These are phyloP conservation scores for Cystobasidium tubakii DNA, from an alignment of 768 basidiomycete genomes.

Conservation along the genomic window DNA sequence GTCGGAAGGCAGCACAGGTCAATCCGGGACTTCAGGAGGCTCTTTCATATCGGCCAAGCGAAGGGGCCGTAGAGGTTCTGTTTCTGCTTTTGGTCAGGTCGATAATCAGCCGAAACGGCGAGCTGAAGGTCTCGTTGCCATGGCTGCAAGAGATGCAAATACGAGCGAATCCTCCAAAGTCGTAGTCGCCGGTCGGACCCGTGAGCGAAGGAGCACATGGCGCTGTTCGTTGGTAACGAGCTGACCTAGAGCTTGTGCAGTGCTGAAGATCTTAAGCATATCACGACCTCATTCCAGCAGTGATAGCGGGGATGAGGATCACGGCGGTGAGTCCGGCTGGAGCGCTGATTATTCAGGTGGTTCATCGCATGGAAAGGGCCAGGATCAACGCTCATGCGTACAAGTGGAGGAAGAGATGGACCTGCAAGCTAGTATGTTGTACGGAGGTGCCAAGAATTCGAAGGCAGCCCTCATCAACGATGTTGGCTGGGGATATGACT, in stretches of 20 bases:
- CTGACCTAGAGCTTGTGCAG: background rate
- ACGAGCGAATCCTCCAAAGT: conserved; percentile 13
- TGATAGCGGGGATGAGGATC: background rate
- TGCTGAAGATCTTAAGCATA: conserved; percentile 22
- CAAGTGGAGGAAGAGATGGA: conserved; percentile 19
- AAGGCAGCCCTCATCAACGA: conserved; percentile 31
- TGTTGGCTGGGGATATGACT: conserved; percentile 30
- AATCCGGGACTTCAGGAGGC: background rate
- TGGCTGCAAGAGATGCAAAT: conserved; percentile 6
- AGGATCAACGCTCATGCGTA: background rate
- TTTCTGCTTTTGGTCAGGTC: background rate
- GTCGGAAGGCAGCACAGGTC: background rate
- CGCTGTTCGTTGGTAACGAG: background rate
- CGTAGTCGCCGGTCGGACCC: conserved; percentile 15
- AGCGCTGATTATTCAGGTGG: background rate
- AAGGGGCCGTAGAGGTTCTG: background rate
- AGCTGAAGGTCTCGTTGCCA: conserved; percentile 26
- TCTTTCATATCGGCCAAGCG: conserved; percentile 2
- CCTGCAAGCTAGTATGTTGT: background rate
- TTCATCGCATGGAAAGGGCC: background rate
- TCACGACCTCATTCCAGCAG: background rate
- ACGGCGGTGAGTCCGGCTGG: background rate
- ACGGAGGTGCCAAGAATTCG: conserved; percentile 16
- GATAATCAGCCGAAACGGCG: background rate
- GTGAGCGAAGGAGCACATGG: background rate